Base-by-base conservation (phyloP, 75 land plant genomes). In the Pinus tabuliformis region DNA sequence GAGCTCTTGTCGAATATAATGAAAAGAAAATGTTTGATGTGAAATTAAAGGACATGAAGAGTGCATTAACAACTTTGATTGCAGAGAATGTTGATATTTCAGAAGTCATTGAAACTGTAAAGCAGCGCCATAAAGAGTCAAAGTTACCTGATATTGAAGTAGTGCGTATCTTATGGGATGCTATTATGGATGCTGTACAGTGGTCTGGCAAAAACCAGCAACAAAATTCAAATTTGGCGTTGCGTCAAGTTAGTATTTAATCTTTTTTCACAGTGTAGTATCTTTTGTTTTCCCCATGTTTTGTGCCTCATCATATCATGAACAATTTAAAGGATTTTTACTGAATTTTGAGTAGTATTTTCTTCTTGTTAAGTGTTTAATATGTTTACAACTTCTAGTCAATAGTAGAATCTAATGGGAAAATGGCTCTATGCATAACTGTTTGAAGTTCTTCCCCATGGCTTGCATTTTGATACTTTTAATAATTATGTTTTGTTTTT, bases 131-230 rank as follows among this genome's bases (percentile, higher is more conserved):
- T 42, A 93, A 83, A 78, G 99, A 95, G 82, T 89, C 92, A 37
- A 89, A 80, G 20, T 65, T 95, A 13, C 99, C 97, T 15, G 99
- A 94, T 64, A 84, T 88, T 79, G 99, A 95, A 73, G 88, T 95
- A 75, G 90, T 95, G n/a, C 84, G 97, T 12, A 86, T 97, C 21
- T 66, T 95, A 73, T 93, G 99, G 99, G 99, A 95, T 81, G 88
- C 93, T 9, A 70, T 95, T 22, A 95, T 95, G 99, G 99, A 94
- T 86, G 89, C 99, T 73, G 97, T 95, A 71, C 97, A 94, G 81
- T 95, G 99, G 99, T 95, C 99, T 73, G 97, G 97, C 11, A 95
- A 94, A 75, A 95, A 95, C 76, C 99, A 95, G 77, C 99, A 95
- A 81, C 99, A 95, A 82, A 95, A 95, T 86, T 88, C 93, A 60